Base-by-base conservation (phyloP, 106 monocot genomes). In the Dendrobium officinale region DNA sequence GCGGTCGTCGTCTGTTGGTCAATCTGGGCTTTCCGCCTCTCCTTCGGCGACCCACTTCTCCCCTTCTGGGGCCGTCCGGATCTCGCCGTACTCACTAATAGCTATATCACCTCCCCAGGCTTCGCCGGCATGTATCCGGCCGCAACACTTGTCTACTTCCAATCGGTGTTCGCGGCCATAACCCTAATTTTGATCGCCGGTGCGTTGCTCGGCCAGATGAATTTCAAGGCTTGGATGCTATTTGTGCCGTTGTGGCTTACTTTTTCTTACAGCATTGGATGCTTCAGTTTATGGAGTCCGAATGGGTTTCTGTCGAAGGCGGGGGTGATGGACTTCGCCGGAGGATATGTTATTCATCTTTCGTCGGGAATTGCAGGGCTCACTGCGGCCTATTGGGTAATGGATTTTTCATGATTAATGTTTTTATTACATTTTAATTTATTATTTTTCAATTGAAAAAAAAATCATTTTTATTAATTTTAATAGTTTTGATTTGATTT, bases 211-310 rank as follows among this genome's bases (percentile, higher is more conserved):
- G 91, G 88, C 5, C 54, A 88, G 49, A 91, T 91, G 91, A 91
- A 88, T 66, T 49, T 91, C 54, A 72, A n/a, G 29, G 88, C 91
- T 0, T 88, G 91, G 91, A 91, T 91, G 84, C 7, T 80, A 26
- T 91, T 91, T 66, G 91, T 91, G 16, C 91, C 91, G 2, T 82
- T 91, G 4, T 91, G 87, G 90, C 80, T 91, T 67, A 91, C 86
- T 19, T 83, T 86, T 48, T 83, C 79, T 1, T 86, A 86, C 45
- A 86, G 37, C 80, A 2, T 80, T 86, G 29, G 48, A 70, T 1
- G 79, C 72, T 86, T 86, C 48, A 86, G 86, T 22, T 18, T 83
- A 0, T 86, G 86, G 83, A 83, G 86, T 37, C 37, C 37, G 0
- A 83, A 83, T 1, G 83, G 83, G 13, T 83, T 86, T 42, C 54